Base-by-base conservation (phyloP, 768 basidiomycete genomes). In the Chalciporus pseudorubinellus region DNA sequence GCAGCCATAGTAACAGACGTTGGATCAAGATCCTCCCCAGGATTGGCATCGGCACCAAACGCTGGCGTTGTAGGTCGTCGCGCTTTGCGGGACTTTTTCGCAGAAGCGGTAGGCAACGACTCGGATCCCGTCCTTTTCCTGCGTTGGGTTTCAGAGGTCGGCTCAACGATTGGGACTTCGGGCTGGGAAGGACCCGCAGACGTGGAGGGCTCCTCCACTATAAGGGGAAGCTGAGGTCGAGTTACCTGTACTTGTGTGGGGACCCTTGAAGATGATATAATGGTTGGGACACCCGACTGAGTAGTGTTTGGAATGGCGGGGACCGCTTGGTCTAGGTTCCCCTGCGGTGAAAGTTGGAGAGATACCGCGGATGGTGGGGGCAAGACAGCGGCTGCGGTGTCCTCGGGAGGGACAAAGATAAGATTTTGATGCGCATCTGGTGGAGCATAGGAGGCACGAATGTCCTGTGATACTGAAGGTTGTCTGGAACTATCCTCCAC, bases 1-100 rank as follows among this genome's bases (percentile, higher is more conserved):
- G 81, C 68, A 14, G 88, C 87, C 89, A 92, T 92, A 6, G 89
- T 91, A n/a, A 88, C 72, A 8, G 80, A 72, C 0, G 89, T 91
- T n/a, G 89, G 89, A 57, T 92, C 89, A 42, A 92, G 70, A 29
- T 87, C 84, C 61, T 88, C 87, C 19, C 88, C 88, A 5, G 86
- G 84, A 62, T 81, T 79, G 0, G 80, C 82, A 46, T 77, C 72
- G 21, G 77, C 72, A 62, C 84, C 81, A 53, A 80, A 85, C 1
- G 72, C 75, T 14, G 83, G 81, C 7, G 78, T 70, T 8, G 81
- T 78, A 3, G 79, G 77, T 33, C 72, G 75, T 18, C 79, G 72
- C 6, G 46, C 20, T 39, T 66, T 68, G 21, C 65, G 65, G 20
- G 66, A 62, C 59, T 74, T 78, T 41, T 75, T 72, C 2, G 64